Evolutionary conservation across 1,139 yeast genomes (phyloP).

Genomic region (Arxiozyma slooffiae): DNA sequence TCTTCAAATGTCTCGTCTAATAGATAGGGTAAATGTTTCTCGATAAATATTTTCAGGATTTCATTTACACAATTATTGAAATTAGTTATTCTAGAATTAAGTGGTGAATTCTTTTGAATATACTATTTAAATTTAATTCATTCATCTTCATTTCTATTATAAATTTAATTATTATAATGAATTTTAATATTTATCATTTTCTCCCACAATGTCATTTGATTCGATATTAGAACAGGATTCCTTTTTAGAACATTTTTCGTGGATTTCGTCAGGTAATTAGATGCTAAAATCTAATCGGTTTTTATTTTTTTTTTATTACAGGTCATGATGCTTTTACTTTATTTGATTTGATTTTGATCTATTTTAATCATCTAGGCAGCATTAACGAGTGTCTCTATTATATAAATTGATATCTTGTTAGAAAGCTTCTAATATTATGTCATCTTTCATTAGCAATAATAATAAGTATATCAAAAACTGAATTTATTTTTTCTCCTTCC

Average conservation of each 20-base stretch:
- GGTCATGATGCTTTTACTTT: neutral
- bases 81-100: slow-evolving; percentile 91
- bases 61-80: slow-evolving; percentile 64
- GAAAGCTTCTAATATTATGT: too few relatives aligned
- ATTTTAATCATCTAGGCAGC: neutral
- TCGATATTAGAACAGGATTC: slow-evolving; percentile 21
- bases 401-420: neutral
- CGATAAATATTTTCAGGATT: slow-evolving; percentile 48
- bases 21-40: slow-evolving; percentile 50
- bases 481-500: too few relatives aligned
- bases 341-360: neutral
- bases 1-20: slow-evolving; percentile 34
- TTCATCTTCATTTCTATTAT: slow-evolving; percentile 49
- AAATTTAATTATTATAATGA: slow-evolving; percentile 62
- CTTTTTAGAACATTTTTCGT: slow-evolving; percentile 27
- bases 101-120: slow-evolving; percentile 74
- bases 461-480: too few relatives aligned
- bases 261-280: slow-evolving; percentile 21
- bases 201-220: slow-evolving; percentile 66
- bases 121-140: slow-evolving; percentile 71
- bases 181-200: slow-evolving; percentile 76
- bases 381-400: neutral
- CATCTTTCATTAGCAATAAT: too few relatives aligned
- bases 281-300: neutral
- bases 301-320: neutral